These are phyloP conservation scores for Themeda triandra DNA, from an alignment of 176 grass and related monocot genomes.

Conservation along the genomic window DNA sequence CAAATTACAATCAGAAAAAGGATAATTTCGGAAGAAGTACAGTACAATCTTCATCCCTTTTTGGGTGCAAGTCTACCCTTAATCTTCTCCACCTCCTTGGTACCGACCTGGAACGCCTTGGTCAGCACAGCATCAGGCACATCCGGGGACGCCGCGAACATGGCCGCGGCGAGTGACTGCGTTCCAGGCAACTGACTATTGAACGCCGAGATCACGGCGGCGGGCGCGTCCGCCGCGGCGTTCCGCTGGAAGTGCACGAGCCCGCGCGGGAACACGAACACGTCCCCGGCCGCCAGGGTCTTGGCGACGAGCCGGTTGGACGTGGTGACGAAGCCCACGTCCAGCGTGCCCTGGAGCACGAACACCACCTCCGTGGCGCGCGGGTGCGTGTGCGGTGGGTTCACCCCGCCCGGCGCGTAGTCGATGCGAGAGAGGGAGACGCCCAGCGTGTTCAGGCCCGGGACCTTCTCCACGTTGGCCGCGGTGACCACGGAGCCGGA, in stretches of 20 bases:
- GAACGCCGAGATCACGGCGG: conserved; percentile 35
- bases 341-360: conserved; percentile 33
- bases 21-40: not conserved
- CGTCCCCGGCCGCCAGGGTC: not conserved
- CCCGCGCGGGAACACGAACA: conserved; percentile 39
- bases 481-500: conserved; percentile 25
- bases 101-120: conserved; percentile 35
- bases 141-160: conserved; percentile 25
- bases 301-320: conserved; percentile 19
- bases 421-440: conserved; percentile 46
- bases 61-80: conserved; percentile 35
- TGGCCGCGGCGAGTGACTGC: conserved; percentile 28
- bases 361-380: conserved; percentile 50
- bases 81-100: conserved; percentile 43
- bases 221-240: not conserved
- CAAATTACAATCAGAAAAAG: not conserved
- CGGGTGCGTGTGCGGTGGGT: conserved; percentile 47
- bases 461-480: conserved; percentile 35
- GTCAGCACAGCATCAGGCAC: conserved; percentile 27
- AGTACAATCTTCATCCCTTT: conserved; percentile 11
- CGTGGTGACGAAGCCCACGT: conserved; percentile 42
- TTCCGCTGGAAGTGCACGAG: conserved; percentile 38
- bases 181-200: conserved; percentile 41
- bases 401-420: conserved; percentile 35
- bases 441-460: conserved; percentile 39